phyloP scores from a whole-genome alignment of 495 filamentous ascomycete species.

The Tuber umbilicatum region DNA sequence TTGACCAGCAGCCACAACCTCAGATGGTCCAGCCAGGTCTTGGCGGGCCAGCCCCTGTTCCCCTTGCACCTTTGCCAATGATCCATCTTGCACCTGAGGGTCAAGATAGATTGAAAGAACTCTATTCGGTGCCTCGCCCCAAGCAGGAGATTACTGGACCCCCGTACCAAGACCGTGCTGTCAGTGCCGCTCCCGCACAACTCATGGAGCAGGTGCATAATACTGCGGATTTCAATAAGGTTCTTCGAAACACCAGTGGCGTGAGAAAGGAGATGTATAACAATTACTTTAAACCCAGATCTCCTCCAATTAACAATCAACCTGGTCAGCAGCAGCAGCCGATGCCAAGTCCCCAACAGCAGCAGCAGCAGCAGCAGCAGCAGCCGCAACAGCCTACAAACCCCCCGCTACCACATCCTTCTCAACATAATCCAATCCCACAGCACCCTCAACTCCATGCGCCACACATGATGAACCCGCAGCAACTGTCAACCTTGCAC shows the following conservation, averaged over 20 bases:
- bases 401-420: conserved; percentile 48
- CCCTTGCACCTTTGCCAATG: conserved; percentile 69
- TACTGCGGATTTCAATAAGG: conserved; percentile 83
- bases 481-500: conserved; percentile 45
- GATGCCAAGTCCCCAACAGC: conserved; percentile 48
- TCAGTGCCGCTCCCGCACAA: conserved; percentile 71
- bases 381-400: conserved; percentile 48
- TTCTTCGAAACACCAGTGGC: conserved; percentile 64
- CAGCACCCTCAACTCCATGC: conserved; percentile 47
- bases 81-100: conserved; percentile 62
- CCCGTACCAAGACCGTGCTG: conserved; percentile 79
- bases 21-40: conserved; percentile 65
- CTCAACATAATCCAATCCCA: conserved; percentile 52
- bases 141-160: conserved; percentile 85
- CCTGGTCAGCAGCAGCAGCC: conserved; percentile 52
- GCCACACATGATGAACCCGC: conserved; percentile 41
- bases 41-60: conserved; percentile 57
- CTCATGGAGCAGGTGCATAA: conserved; percentile 82
- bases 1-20: conserved; percentile 50
- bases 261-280: conserved; percentile 64
- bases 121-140: conserved; percentile 73
- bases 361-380: conserved; percentile 48
- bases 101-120: conserved; percentile 69
- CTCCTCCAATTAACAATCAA: conserved; percentile 57
- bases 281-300: conserved; percentile 57